phyloP scores from a whole-genome alignment of 1,139 yeast species.

The Pichiaceae sp. region DNA sequence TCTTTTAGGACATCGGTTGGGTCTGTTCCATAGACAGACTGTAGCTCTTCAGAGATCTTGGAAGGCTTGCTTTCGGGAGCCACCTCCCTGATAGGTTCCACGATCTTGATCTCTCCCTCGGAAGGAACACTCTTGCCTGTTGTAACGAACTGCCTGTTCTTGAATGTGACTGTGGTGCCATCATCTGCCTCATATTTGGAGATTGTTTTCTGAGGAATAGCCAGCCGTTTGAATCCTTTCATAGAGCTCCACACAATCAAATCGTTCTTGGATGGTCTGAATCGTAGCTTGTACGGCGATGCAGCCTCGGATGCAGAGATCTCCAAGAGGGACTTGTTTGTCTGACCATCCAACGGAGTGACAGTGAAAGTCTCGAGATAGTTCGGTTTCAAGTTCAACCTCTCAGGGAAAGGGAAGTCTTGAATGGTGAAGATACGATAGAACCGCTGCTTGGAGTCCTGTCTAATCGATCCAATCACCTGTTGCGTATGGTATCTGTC shows the following conservation, averaged over 20 bases:
- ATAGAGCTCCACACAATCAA: constrained; percentile 1
- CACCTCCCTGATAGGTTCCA: constrained; percentile 2
- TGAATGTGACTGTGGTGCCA: background rate
- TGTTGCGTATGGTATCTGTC: constrained; percentile 5
- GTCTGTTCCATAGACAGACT: constrained; percentile 1
- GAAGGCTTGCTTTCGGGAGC: constrained; percentile 2
- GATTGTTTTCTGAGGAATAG: background rate
- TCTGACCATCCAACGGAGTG: constrained; percentile 1
- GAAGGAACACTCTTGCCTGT: background rate
- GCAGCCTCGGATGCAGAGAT: background rate
- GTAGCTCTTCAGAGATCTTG: background rate
- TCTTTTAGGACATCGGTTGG: background rate
- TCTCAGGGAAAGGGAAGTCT: constrained; percentile 24
- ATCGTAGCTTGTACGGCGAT: background rate
- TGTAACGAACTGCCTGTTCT: background rate
- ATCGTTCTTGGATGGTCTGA: background rate
- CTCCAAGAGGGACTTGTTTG: constrained; percentile 1
- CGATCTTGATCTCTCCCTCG: background rate
- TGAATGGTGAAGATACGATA: constrained; percentile 55
- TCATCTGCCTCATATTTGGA: background rate
- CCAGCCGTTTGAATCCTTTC: background rate
- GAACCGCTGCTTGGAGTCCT: constrained; percentile 65
- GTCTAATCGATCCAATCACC: constrained; percentile 58
- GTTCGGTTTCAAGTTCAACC: background rate
- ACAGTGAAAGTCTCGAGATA: background rate